A percentile compares a stretch with the other conserved stretches of the same genome.
Conservation (phyloP, 208 protist species). For the Wallacemonas sp. region DNA sequence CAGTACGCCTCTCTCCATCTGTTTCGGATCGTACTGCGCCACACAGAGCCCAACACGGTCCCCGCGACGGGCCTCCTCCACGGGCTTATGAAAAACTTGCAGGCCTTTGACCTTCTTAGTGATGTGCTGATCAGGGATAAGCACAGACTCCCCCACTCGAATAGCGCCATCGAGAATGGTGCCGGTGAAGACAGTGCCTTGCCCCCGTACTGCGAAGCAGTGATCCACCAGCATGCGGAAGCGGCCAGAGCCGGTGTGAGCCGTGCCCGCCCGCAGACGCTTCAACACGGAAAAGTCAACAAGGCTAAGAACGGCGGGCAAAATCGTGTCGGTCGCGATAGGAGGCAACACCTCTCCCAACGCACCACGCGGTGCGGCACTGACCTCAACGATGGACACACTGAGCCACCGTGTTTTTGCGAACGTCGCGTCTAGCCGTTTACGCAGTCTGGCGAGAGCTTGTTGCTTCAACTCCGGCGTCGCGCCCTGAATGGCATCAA, state of each 20-base stretch:
- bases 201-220: conserved; percentile 97
- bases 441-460: conserved; percentile 48
- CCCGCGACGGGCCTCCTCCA: conserved; percentile 67
- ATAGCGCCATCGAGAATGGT: conserved; percentile 92
- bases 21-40: conserved; percentile 87
- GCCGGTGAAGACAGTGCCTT: conserved; percentile 96
- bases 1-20: conserved; percentile 88
- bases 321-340: conserved; percentile 34
- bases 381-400: conserved; percentile 66
- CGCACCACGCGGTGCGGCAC: conserved; percentile 48
- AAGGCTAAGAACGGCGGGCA: conserved; percentile 35
- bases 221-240: conserved; percentile 98
- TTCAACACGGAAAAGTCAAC: conserved; percentile 32
- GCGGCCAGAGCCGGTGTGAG: conserved; percentile 9
- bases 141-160: conserved; percentile 77
- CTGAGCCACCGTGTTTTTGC: conserved; percentile 72
- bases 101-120: conserved; percentile 92
- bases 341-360: conserved; percentile 8
- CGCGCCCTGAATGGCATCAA: conserved; percentile 79
- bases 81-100: conserved; percentile 93
- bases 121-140: conserved; percentile 86
- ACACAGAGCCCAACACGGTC: conserved; percentile 94
- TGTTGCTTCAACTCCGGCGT: conserved; percentile 29
- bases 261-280: not conserved
- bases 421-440: conserved; percentile 57